Evolutionary conservation across 169 alveolate genomes (phyloP).

Genomic region (Eimeria sp.): DNA sequence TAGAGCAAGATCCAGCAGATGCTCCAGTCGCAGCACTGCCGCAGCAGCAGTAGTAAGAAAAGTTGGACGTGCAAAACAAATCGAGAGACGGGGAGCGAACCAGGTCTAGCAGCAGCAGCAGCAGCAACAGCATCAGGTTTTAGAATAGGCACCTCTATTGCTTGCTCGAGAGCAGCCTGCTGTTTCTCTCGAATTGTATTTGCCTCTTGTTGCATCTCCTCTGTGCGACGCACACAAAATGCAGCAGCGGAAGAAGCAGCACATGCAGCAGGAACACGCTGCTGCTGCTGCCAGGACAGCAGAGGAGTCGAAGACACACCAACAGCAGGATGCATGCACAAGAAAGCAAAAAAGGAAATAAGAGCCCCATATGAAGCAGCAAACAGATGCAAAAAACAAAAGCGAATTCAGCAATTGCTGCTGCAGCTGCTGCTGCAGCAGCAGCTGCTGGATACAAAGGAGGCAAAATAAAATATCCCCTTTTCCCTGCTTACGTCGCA

Average conservation of each 20-base stretch:
- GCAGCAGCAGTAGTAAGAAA: background rate
- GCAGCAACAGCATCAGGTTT: background rate
- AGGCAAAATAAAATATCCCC: background rate
- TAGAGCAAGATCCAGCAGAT: background rate
- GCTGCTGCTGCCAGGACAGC: too few species aligned
- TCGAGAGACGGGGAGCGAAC: background rate
- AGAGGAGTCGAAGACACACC: background rate
- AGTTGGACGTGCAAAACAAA: background rate
- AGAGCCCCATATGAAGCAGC: background rate
- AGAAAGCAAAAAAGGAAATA: background rate
- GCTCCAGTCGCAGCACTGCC: background rate
- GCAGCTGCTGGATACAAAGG: background rate
- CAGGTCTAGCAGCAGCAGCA: background rate
- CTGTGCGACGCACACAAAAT: background rate
- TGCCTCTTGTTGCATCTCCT: conserved; percentile 52
- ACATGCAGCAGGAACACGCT: background rate
- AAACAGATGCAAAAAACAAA: background rate
- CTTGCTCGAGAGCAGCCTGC: conserved; percentile 3
- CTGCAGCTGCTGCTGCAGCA: background rate
- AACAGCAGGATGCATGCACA: background rate
- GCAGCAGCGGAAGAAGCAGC: conserved; percentile 25
- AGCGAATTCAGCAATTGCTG: background rate
- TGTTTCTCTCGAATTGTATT: conserved; percentile 36
- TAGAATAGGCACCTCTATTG: conserved; percentile 1
- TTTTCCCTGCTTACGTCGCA: background rate